Base-by-base conservation (phyloP, 306 rosid genomes). In the Gillenia trifoliata region DNA sequence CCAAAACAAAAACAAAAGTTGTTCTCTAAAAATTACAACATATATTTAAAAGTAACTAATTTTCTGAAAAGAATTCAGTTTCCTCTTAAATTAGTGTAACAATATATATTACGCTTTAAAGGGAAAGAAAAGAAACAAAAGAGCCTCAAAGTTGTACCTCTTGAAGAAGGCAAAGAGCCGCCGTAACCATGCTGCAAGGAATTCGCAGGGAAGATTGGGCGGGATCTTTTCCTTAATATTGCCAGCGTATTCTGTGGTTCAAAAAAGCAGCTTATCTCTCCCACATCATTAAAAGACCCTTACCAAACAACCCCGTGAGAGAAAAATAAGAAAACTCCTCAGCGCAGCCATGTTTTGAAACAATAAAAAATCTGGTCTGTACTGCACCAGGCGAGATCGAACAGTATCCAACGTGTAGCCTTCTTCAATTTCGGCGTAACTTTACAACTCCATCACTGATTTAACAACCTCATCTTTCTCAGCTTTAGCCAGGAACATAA, bases 381-480 rank as follows among this genome's bases (percentile, higher is more conserved):
- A 93, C n/a, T n/a, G n/a, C n/a, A n/a, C 98, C 89, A 85, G 90
- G 69, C 99, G 97, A 83, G 88, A 89, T 80, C 76, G 77, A 75
- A 90, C 91, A 66, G 82, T 90, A 66, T 86, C 96, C 85, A 77
- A 52, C 73, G 88, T 81, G 84, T 92, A 95, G 73, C 99, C 99
- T 78, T 95, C 98, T 71, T 95, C 98, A 79, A 92, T 88, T 75
- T 95, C 97, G 45, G 88, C 87, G 61, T n/a, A n/a, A n/a, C 74
- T 89, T 78, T 88, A 90, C 78, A 95, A 86, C 77, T 85, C 72
- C 99, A 95, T 90, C 57, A 92, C 93, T 0, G 98, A 86, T 83
- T 95, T 95, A 72, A 92, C 99, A 77, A 95, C 87, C 85, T 95
- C 98, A 85, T 95, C 98, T 84, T 95, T 95, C 88, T 95, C 99